phyloP scores from a whole-genome alignment of 306 rosid genomes.

The Cucurbita ficifolia region DNA sequence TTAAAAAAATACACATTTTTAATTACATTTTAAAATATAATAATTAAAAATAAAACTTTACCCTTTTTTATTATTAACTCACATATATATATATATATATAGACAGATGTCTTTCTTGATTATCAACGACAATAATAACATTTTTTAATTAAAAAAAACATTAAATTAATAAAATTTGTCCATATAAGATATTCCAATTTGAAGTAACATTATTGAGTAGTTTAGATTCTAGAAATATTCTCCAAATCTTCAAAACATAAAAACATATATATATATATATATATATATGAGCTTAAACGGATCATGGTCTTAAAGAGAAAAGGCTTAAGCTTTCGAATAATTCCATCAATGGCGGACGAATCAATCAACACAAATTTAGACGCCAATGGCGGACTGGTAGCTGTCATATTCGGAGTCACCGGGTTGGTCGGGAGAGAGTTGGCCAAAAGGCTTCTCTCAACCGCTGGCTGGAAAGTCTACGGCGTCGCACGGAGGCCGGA shows the following conservation, averaged over 20 bases:
- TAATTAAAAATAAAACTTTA: no score
- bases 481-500: conserved; percentile 65
- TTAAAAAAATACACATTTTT: no score
- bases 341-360: conserved; percentile 25
- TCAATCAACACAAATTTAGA: conserved; percentile 1
- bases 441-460: conserved; percentile 29
- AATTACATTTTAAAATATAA: no score
- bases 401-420: conserved; percentile 72
- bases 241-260: background rate
- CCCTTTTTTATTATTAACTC: no score
- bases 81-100: no score
- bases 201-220: background rate
- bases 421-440: conserved; percentile 76
- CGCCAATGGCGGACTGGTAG: conserved; percentile 27
- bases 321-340: background rate
- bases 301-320: no score
- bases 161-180: background rate
- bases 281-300: no score
- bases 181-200: background rate
- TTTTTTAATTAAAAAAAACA: no score
- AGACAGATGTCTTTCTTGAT: no score
- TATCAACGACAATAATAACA: no score
- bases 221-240: background rate
- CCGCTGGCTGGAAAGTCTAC: conserved; percentile 67
- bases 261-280: background rate